These are phyloP conservation scores for Trichoderma sp. DNA, from an alignment of 2,329 filamentous ascomycete genomes.

Conservation along the genomic window DNA sequence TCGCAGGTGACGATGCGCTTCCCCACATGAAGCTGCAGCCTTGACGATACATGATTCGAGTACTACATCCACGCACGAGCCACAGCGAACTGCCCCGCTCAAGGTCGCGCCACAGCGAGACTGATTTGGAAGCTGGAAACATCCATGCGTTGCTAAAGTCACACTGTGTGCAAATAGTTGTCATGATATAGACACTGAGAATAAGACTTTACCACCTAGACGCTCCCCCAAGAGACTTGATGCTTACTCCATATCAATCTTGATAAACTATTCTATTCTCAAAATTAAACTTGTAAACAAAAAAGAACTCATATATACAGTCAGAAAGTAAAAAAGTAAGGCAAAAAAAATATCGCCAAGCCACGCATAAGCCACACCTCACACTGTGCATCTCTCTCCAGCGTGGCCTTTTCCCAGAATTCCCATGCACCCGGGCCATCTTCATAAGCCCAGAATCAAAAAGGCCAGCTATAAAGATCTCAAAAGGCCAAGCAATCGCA, in stretches of 20 bases:
- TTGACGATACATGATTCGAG: neutral
- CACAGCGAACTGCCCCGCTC: conserved; percentile 18
- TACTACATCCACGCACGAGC: neutral
- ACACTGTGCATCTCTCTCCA: conserved; percentile 25
- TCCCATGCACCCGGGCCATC: neutral
- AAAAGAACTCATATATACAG: neutral
- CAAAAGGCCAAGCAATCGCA: neutral
- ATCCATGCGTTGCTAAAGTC: neutral
- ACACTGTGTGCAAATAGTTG: neutral
- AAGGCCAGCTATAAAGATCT: conserved; percentile 3
- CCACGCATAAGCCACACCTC: neutral
- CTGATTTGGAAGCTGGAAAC: conserved; percentile 5
- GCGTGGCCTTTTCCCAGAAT: conserved; percentile 35
- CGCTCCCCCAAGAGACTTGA: neutral
- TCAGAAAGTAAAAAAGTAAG: neutral
- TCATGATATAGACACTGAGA: neutral
- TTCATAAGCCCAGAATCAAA: neutral
- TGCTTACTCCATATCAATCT: neutral
- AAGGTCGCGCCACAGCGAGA: conserved; percentile 32
- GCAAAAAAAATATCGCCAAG: neutral
- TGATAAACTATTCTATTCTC: neutral
- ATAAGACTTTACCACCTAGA: neutral
- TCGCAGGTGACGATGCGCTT: conserved; percentile 12
- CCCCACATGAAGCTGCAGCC: conserved; percentile 11
- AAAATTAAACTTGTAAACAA: too few species aligned